phyloP scores from a whole-genome alignment of 768 basidiomycete species.

The Suillus placidus region DNA sequence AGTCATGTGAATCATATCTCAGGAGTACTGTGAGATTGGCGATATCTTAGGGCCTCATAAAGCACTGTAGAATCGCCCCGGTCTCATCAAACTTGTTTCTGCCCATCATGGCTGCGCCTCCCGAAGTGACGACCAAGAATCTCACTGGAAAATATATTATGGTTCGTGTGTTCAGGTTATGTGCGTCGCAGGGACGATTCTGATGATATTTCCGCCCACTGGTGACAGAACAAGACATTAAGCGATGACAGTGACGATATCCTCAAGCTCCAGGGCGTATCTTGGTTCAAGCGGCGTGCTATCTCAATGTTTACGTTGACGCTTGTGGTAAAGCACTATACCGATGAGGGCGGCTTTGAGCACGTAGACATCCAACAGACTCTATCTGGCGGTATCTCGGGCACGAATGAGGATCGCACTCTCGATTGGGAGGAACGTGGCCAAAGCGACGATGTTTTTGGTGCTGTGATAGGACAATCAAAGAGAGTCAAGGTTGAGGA shows the following conservation, averaged over 20 bases:
- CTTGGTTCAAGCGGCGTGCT: constrained; percentile 69
- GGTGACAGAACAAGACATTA: constrained; percentile 63
- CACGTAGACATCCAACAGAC: constrained; percentile 69
- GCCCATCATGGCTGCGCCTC: constrained; percentile 64
- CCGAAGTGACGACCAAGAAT: constrained; percentile 58
- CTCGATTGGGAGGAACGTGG: constrained; percentile 57
- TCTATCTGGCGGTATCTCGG: constrained; percentile 62
- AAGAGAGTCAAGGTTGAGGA: constrained; percentile 53
- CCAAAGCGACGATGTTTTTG: constrained; percentile 66
- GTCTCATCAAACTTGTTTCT: constrained; percentile 3
- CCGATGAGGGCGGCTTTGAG: constrained; percentile 59
- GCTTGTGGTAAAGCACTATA: constrained; percentile 65
- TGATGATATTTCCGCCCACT: constrained; percentile 7
- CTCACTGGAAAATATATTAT: constrained; percentile 64
- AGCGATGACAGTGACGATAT: constrained; percentile 66
- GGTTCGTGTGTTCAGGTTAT: constrained; percentile 41
- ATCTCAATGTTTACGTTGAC: constrained; percentile 62
- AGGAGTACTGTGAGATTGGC: not conserved
- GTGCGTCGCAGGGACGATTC: not conserved
- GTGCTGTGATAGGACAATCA: constrained; percentile 55
- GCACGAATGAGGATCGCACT: constrained; percentile 57
- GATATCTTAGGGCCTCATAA: not conserved
- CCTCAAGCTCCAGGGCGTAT: constrained; percentile 68
- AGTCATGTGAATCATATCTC: not conserved
- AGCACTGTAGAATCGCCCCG: too few species aligned